Evolutionary conservation across 768 basidiomycete species (phyloP).

Genomic region (Vararia minispora): DNA sequence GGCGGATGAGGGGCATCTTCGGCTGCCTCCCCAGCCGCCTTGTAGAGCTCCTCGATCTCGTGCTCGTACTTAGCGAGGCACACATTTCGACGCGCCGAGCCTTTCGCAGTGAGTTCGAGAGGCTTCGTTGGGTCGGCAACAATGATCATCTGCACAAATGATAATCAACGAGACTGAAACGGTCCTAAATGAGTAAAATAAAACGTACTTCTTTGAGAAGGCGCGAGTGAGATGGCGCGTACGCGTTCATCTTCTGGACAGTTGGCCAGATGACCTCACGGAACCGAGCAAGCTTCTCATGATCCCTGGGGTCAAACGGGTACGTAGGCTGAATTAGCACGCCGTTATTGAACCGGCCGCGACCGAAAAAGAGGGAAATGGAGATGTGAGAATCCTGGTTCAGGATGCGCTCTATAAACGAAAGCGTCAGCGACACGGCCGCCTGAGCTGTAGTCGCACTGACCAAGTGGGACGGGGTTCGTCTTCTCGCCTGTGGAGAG

Average conservation of each 20-base stretch:
- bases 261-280: constrained; percentile 24
- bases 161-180: background rate
- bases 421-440: background rate
- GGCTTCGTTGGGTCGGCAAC: constrained; percentile 21
- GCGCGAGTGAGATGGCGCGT: constrained; percentile 17
- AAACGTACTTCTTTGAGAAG: constrained; percentile 14
- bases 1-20: constrained; percentile 11
- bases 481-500: constrained; percentile 28
- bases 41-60: constrained; percentile 15
- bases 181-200: background rate
- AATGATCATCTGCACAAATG: constrained; percentile 21
- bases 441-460: constrained; percentile 5
- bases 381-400: constrained; percentile 22
- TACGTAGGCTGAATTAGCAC: constrained; percentile 27
- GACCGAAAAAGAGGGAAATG: constrained; percentile 28
- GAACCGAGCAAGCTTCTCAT: constrained; percentile 20
- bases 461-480: constrained; percentile 25
- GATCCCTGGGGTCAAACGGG: constrained; percentile 23
- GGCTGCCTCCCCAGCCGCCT: constrained; percentile 11
- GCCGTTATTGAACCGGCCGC: constrained; percentile 28
- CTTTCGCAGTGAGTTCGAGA: constrained; percentile 23
- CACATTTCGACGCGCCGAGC: constrained; percentile 19
- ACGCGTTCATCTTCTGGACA: constrained; percentile 18
- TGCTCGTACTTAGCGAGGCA: constrained; percentile 15
- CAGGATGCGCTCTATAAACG: constrained; percentile 23